Evolutionary conservation across 352 stramenopile species (phyloP).

Genomic region (Phytophthora cryptogea): DNA sequence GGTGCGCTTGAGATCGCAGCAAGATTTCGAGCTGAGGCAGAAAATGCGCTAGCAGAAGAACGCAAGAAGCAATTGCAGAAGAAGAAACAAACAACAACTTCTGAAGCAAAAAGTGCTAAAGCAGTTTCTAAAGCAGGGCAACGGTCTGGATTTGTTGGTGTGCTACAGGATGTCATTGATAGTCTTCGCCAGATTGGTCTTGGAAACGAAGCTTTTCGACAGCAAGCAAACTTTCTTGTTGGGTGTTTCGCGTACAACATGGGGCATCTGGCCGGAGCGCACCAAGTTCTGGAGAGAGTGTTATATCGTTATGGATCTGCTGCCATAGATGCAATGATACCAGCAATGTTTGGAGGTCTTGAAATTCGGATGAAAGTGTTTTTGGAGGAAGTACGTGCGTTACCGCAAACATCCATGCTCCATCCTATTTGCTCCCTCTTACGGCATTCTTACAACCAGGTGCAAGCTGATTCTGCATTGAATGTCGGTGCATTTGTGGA

Average conservation of each 20-base stretch:
- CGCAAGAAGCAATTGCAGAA: conserved; percentile 16
- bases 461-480: conserved; percentile 2
- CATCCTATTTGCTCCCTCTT: conserved; percentile 12
- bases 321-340: conserved; percentile 6
- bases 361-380: conserved; percentile 11
- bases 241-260: conserved; percentile 28
- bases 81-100: conserved; percentile 11
- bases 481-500: conserved; percentile 20
- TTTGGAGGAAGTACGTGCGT: conserved; percentile 17
- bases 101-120: not conserved
- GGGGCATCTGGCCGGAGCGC: conserved; percentile 17
- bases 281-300: conserved; percentile 20
- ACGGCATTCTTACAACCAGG: conserved; percentile 2
- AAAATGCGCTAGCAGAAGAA: conserved; percentile 9
- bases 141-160: conserved; percentile 11
- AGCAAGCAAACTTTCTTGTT: conserved; percentile 19
- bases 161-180: conserved; percentile 17
- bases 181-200: conserved; percentile 13
- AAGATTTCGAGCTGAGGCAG: conserved; percentile 12
- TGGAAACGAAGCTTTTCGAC: conserved; percentile 6
- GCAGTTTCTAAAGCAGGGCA: not conserved
- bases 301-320: conserved; percentile 1
- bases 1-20: conserved; percentile 32
- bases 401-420: conserved; percentile 14
- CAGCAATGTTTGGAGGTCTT: conserved; percentile 6